A percentile compares a stretch with the other conserved stretches of the same genome.
Conservation (phyloP, 2,329 filamentous ascomycete species). For the Aurifilum marmelostoma region DNA sequence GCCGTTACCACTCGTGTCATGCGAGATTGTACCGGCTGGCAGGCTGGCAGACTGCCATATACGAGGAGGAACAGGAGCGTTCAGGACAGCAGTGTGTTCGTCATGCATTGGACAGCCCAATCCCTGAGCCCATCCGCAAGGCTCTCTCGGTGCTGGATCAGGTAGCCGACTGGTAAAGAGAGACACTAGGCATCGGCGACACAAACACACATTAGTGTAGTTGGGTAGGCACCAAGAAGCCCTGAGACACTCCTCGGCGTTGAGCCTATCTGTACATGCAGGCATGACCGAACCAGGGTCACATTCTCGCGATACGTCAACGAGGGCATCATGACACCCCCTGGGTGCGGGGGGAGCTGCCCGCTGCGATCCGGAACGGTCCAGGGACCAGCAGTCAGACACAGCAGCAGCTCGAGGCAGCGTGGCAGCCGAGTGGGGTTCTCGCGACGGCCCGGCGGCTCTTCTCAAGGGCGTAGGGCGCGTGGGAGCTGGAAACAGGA, state of each 20-base stretch:
- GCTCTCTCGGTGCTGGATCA: not conserved
- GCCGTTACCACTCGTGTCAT: not conserved
- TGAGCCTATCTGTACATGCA: not conserved
- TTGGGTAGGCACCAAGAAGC: not conserved
- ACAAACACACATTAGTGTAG: not conserved
- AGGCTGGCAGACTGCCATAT: not conserved
- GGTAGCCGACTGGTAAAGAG: not conserved
- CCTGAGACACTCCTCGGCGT: not conserved
- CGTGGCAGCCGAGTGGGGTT: conserved; percentile 1
- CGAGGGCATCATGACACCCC: not conserved
- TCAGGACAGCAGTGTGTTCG: not conserved
- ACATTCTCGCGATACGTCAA: not conserved
- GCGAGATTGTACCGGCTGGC: not conserved
- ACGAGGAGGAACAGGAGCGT: not conserved
- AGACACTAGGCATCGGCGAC: not conserved
- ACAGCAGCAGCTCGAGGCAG: not conserved
- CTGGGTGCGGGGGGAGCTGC: not conserved
- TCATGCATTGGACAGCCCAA: not conserved
- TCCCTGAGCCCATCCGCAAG: not conserved
- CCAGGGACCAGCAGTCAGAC: not conserved
- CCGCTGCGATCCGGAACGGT: not conserved
- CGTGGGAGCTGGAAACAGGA: not conserved
- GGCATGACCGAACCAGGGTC: not conserved
- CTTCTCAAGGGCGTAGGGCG: not conserved
- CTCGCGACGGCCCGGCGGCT: conserved; percentile 21